phyloP scores from a whole-genome alignment of 768 basidiomycete genomes.

The Panaeolus cyanescens region DNA sequence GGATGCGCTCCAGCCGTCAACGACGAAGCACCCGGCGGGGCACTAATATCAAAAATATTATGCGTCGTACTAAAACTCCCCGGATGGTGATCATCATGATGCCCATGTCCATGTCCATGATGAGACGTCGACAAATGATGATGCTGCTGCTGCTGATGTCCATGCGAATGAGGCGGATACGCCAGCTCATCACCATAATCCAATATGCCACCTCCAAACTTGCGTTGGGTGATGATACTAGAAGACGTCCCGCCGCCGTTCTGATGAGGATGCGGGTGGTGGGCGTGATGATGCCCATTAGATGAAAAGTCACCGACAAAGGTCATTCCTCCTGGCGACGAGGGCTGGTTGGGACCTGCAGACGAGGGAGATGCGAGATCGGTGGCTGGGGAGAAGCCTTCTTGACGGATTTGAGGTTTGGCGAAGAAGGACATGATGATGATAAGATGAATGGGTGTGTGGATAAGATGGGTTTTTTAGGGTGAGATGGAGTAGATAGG shows the following conservation, averaged over 20 bases:
- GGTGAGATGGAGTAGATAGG: not conserved
- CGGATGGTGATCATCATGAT: not conserved
- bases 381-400: not conserved
- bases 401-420: not conserved
- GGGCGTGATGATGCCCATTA: no score
- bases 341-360: not conserved
- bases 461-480: not conserved
- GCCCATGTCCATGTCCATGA: not conserved
- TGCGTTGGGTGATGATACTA: not conserved
- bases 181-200: not conserved
- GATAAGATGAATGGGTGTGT: not conserved
- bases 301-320: not conserved
- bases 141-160: not conserved
- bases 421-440: not conserved
- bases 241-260: not conserved
- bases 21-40: conserved; percentile 8
- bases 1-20: not conserved
- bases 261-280: not conserved
- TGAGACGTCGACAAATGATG: not conserved
- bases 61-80: conserved; percentile 8
- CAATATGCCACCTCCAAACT: not conserved
- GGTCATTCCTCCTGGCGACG: not conserved
- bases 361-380: not conserved
- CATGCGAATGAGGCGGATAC: not conserved
- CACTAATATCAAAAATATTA: conserved; percentile 40